Base-by-base conservation (phyloP, 352 stramenopile genomes). In the Pythium dissotocum region DNA sequence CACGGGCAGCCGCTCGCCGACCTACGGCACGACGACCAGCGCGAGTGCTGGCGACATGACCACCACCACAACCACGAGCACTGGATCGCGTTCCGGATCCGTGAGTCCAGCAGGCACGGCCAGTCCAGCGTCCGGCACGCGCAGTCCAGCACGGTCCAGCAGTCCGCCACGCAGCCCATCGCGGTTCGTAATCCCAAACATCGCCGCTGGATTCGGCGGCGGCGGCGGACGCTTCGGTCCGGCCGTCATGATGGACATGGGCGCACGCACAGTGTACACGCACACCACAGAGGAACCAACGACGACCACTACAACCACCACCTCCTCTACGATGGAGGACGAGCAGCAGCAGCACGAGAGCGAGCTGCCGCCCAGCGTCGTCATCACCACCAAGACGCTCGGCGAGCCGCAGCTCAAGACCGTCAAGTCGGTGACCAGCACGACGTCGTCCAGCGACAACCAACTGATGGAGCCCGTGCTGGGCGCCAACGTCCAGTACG, bases 301-400 rank as follows among this genome's bases (percentile, higher is more conserved):
- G 4, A 21, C 10, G 44, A 46, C 8, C 24, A 49, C 18, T 14
- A 32, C 14, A 16, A 36, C 18, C 28, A 12, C n/a, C 14, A 57
- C 33, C 26, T 9, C 21, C 4, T 18, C 32, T 32, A 60, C 38
- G 42, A 46, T 30, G 30, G 53, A 53, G 24, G 24, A 48, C 32
- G 58, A 53, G 48, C 2, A 49, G 3, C 40, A 49, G 40, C 40
- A 49, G 16, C 40, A 18, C 4, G 40, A 46, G 38, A 46, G 38
- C 16, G 38, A 46, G 38, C 38, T 66, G 35, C 60, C 60, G 16
- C 60, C 60, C 7, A 60, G 60, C 51, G 51, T 66, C 49, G 33
- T 60, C 35, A 66, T 66, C 60, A 59, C 30, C 24, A 60, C 60
- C 48, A 66, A 66, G 60, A 60, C 60, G 49, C 13, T 66, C 33